These are phyloP conservation scores for Pisolithus orientalis DNA, from an alignment of 768 basidiomycete genomes.

Conservation along the genomic window DNA sequence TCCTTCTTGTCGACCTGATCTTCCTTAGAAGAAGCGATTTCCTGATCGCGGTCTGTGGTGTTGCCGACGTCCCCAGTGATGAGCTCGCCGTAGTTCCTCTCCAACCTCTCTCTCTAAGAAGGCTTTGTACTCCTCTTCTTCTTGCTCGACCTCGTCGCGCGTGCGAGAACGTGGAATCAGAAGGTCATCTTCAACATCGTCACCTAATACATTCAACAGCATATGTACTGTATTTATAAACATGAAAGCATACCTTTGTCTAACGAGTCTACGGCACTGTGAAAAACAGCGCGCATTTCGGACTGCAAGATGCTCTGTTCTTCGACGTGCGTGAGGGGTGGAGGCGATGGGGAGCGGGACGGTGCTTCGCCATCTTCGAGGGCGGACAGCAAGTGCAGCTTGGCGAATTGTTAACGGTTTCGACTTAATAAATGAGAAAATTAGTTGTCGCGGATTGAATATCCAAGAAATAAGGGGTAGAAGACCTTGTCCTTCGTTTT, in stretches of 20 bases:
- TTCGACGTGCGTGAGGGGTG: conserved; percentile 61
- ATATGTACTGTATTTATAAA: not conserved
- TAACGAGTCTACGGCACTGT: conserved; percentile 29
- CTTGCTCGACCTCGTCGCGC: conserved; percentile 65
- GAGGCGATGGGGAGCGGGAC: conserved; percentile 51
- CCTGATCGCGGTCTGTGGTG: conserved; percentile 12
- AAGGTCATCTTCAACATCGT: conserved; percentile 56
- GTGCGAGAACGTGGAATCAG: conserved; percentile 73
- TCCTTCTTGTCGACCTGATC: conserved; percentile 24
- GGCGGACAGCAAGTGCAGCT: conserved; percentile 57
- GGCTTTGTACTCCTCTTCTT: conserved; percentile 80
- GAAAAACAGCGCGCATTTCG: conserved; percentile 86
- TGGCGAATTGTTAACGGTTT: conserved; percentile 76
- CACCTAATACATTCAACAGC: conserved; percentile 25
- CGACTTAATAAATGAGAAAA: conserved; percentile 30
- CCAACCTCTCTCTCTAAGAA: conserved; percentile 84
- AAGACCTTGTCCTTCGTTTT: conserved; percentile 49
- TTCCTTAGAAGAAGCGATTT: conserved; percentile 8
- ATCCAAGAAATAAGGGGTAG: not conserved
- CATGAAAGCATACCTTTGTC: conserved; percentile 11
- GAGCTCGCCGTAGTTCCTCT: conserved; percentile 58
- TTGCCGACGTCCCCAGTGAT: conserved; percentile 44
- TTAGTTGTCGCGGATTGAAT: conserved; percentile 1
- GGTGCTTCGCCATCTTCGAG: conserved; percentile 45
- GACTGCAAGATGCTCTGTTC: conserved; percentile 70